Base-by-base conservation (phyloP, 2,329 filamentous ascomycete species). In the Epichloe aotearoae region DNA sequence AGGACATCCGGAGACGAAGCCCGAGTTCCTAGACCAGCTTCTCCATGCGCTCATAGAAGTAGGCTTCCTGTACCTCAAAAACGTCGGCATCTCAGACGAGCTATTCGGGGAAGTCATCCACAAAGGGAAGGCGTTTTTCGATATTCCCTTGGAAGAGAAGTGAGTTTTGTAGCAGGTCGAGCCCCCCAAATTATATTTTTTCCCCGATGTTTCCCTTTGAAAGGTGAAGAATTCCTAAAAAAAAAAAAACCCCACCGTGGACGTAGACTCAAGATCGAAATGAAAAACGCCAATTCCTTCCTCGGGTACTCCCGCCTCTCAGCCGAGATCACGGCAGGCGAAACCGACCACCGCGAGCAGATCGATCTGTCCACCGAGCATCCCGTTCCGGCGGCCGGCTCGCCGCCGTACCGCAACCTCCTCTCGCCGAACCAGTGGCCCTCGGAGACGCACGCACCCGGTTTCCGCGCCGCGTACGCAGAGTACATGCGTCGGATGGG, bases 61-160 rank as follows among this genome's bases (percentile, higher is more conserved):
- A n/a, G 88, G 88, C 2, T 95, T 95, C 61, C 66, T 94, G 20
- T 95, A 95, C 61, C 77, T 95, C 54, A 84, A 83, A 62, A 89
- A 94, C 61, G 83, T 86, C 2, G 85, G 84, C 20, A 81, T 91
- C 47, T 73, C 83, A 5, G 75, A 83, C 15, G 70, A 76, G 39
- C 68, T 91, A 49, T 80, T 86, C 58, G 61, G 77, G 23, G 23
- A 75, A 54, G 86, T 91, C 26, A 80, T 88, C 49, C 60, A 68
- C 2, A 75, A 88, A 60, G 86, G 85, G 43, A 79, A 78, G 50
- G 72, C 69, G 0, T 93, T 95, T 66, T 95, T 95, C 59, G 79
- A 87, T 53, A 74, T 94, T 51, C 83, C 86, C 1, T 63, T 72
- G 54, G 80, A 84, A 57, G 86, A 93, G 66, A 94, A 95, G 79